A percentile compares a stretch with the other conserved stretches of the same genome.
These are phyloP conservation scores for Trypanosoma congolense DNA, from an alignment of 208 protist genomes.

Conservation along the genomic window DNA sequence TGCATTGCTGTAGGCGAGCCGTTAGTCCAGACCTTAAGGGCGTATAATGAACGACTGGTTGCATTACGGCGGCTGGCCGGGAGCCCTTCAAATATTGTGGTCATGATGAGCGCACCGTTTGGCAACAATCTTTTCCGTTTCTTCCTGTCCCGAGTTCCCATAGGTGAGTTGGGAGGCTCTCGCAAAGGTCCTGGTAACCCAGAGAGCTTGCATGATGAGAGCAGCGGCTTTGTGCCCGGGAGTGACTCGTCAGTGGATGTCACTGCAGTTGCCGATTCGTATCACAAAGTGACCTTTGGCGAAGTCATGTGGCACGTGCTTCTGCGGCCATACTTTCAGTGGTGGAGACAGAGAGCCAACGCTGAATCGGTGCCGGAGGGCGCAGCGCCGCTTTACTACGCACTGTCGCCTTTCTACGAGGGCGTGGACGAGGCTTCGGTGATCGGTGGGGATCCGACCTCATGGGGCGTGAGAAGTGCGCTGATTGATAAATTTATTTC, in stretches of 20 bases:
- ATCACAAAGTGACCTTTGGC: conserved; percentile 12
- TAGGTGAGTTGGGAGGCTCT: not conserved
- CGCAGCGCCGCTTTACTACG: conserved; percentile 6
- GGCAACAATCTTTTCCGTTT: conserved; percentile 14
- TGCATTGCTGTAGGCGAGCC: conserved; percentile 18
- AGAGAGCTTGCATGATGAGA: not conserved
- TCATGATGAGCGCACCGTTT: conserved; percentile 25
- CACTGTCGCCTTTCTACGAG: conserved; percentile 16
- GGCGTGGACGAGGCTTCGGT: conserved; percentile 4
- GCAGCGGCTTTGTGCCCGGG: not conserved
- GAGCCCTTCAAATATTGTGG: conserved; percentile 11
- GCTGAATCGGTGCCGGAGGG: not conserved
- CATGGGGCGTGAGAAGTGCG: not conserved
- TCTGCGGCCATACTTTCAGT: conserved; percentile 6
- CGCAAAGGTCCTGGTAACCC: not conserved
- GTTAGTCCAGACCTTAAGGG: conserved; percentile 16
- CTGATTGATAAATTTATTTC: conserved; percentile 21
- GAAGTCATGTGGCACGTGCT: conserved; percentile 21
- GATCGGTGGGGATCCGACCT: not conserved
- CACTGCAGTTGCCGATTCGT: not conserved
- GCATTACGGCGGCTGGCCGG: conserved; percentile 12
- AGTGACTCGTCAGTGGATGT: not conserved
- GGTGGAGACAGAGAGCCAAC: not conserved
- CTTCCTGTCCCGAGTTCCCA: conserved; percentile 17
- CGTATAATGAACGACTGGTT: conserved; percentile 13